phyloP scores from a whole-genome alignment of 2,329 filamentous ascomycete species.

The Chrysoporthe austroafricana region DNA sequence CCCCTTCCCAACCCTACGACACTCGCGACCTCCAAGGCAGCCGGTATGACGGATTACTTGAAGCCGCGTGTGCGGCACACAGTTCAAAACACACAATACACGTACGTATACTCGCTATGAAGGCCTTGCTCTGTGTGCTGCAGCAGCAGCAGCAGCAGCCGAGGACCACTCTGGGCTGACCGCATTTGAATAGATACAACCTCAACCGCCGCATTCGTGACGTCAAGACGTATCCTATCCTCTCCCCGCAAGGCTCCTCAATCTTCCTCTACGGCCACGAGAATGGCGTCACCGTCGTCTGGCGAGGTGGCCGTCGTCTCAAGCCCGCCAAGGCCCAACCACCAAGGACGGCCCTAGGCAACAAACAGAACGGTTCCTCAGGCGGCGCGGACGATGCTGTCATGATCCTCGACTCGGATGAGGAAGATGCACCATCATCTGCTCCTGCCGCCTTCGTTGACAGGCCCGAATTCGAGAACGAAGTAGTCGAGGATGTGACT shows the following conservation, averaged over 20 bases:
- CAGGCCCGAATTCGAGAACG: constrained; percentile 62
- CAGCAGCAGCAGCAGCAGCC: background rate
- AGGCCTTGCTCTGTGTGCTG: background rate
- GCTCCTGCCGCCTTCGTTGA: constrained; percentile 47
- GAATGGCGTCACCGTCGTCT: constrained; percentile 63
- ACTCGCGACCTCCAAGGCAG: background rate
- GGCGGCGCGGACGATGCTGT: constrained; percentile 52
- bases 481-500: constrained; percentile 49
- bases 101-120: constrained; percentile 39
- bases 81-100: constrained; percentile 53
- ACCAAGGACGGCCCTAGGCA: constrained; percentile 37
- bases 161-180: constrained; percentile 8
- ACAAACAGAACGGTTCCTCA: constrained; percentile 55
- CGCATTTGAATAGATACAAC: constrained; percentile 53
- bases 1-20: background rate
- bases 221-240: constrained; percentile 63
- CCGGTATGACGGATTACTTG: constrained; percentile 32
- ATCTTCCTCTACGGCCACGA: constrained; percentile 68
- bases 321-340: constrained; percentile 45
- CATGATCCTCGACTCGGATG: constrained; percentile 68
- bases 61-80: constrained; percentile 50
- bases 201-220: constrained; percentile 61
- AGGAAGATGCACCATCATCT: constrained; percentile 50
- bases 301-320: constrained; percentile 66
- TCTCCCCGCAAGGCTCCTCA: constrained; percentile 65